phyloP scores from a whole-genome alignment of 352 stramenopile species.

The Phytophthora rubi region DNA sequence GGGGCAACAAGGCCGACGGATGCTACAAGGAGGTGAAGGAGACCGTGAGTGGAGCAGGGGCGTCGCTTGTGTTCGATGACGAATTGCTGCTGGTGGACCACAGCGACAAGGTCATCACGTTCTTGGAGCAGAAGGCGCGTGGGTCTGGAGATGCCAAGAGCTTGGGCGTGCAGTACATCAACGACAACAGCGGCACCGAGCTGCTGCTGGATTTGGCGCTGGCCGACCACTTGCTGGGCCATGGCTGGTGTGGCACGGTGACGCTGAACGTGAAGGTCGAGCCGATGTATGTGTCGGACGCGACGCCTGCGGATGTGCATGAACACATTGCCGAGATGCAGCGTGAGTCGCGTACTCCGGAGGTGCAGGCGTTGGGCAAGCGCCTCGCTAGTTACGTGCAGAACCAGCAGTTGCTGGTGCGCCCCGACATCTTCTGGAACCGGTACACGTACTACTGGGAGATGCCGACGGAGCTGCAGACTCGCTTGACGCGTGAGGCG shows the following conservation, averaged over 20 bases:
- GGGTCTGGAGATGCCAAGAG: not conserved
- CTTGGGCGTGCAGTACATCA: conserved; percentile 60
- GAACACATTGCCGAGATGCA: conserved; percentile 71
- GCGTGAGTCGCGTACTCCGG: conserved; percentile 26
- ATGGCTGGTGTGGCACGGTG: conserved; percentile 53
- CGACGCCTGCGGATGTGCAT: conserved; percentile 53
- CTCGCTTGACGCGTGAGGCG: conserved; percentile 37
- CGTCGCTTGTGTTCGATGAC: conserved; percentile 60
- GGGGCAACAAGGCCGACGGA: conserved; percentile 74
- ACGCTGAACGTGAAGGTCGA: conserved; percentile 71
- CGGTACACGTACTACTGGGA: conserved; percentile 79
- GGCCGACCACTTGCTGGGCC: conserved; percentile 58
- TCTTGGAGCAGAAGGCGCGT: conserved; percentile 31
- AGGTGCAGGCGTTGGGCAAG: conserved; percentile 57
- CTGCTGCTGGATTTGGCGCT: conserved; percentile 67
- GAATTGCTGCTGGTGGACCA: conserved; percentile 62
- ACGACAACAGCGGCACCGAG: conserved; percentile 77
- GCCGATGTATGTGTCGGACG: conserved; percentile 79
- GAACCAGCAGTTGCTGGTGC: conserved; percentile 28
- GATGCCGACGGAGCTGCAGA: conserved; percentile 47
- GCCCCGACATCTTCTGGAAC: conserved; percentile 66
- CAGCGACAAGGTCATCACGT: conserved; percentile 44
- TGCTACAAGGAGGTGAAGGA: conserved; percentile 75
- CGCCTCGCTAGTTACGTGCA: conserved; percentile 47
- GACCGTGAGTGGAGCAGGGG: conserved; percentile 55